Conservation (phyloP, 148 eudicot species). For the Rhododendron kiyosumense region DNA sequence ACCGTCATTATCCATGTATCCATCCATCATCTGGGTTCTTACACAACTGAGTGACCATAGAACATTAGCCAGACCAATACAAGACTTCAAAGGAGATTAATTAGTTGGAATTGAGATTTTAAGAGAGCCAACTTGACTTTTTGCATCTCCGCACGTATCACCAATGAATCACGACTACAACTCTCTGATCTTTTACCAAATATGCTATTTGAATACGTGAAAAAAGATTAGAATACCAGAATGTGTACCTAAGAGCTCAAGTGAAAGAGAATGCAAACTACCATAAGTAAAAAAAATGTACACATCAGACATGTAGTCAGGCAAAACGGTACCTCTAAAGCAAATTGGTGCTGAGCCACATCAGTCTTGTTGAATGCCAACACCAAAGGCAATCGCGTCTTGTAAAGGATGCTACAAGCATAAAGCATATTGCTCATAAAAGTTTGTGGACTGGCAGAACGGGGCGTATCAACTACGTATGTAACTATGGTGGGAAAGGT, state of each 20-base stretch:
- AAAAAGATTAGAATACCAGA: not conserved
- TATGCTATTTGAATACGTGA: not conserved
- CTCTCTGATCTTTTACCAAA: not conserved
- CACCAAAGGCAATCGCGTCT: conserved; percentile 80
- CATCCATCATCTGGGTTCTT: not conserved
- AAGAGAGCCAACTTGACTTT: not conserved
- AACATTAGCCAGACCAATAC: not conserved
- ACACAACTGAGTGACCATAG: not conserved
- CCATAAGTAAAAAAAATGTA: not conserved
- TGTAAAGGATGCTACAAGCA: conserved; percentile 96
- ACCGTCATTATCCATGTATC: too few species aligned
- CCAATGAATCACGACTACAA: not conserved
- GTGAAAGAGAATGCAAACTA: not conserved
- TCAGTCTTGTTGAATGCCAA: conserved; percentile 96
- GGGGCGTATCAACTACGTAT: conserved; percentile 93
- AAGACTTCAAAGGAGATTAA: not conserved
- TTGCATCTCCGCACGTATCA: not conserved
- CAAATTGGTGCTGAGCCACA: conserved; percentile 89
- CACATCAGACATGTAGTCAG: not conserved
- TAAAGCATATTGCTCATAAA: conserved; percentile 98
- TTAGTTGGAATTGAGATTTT: not conserved
- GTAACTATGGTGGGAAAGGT: conserved; percentile 88
- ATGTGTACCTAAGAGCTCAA: not conserved
- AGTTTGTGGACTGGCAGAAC: conserved; percentile 74
- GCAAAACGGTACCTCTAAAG: conserved; percentile 64